These are phyloP conservation scores for Candida glaebosa DNA, from an alignment of 805 yeast species.

Conservation along the genomic window DNA sequence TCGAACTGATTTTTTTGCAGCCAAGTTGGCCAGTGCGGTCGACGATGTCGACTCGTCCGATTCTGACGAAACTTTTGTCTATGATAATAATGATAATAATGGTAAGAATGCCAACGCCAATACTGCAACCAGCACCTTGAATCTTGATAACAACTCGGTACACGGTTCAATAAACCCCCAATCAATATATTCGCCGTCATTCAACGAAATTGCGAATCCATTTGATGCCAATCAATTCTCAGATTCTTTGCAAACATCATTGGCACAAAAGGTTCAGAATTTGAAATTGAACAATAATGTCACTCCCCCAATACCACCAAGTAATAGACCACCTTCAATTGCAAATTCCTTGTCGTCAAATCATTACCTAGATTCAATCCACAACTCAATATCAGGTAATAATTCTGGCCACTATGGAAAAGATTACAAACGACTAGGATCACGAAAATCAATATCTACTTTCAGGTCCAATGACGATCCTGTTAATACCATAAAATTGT, in stretches of 20 bases:
- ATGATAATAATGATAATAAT: constrained; percentile 50
- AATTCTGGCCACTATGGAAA: constrained; percentile 4
- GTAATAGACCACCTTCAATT: constrained; percentile 13
- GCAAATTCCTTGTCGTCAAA: constrained; percentile 21
- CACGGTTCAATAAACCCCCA: constrained; percentile 7
- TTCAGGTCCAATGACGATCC: constrained; percentile 9
- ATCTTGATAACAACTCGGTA: constrained; percentile 11
- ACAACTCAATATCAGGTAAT: constrained; percentile 6
- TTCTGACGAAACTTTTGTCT: constrained; percentile 94
- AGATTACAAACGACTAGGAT: constrained; percentile 9
- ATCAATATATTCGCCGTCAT: constrained; percentile 5
- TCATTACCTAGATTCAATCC: constrained; percentile 19
- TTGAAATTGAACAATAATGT: constrained; percentile 8
- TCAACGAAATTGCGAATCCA: constrained; percentile 1
- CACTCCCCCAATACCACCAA: constrained; percentile 5
- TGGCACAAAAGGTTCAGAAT: background rate
- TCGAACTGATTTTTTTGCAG: constrained; percentile 91
- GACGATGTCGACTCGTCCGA: constrained; percentile 86
- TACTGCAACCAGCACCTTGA: constrained; percentile 6
- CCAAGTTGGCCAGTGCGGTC: constrained; percentile 89
- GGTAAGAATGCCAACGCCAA: constrained; percentile 16
- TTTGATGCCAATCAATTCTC: background rate
- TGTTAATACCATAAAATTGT: background rate
- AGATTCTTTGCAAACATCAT: background rate
- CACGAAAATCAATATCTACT: constrained; percentile 9